Evolutionary conservation across 768 basidiomycete genomes (phyloP), one percentile per base, ranked within the genome.

Genomic region (Cyclocybe cylindracea): DNA sequence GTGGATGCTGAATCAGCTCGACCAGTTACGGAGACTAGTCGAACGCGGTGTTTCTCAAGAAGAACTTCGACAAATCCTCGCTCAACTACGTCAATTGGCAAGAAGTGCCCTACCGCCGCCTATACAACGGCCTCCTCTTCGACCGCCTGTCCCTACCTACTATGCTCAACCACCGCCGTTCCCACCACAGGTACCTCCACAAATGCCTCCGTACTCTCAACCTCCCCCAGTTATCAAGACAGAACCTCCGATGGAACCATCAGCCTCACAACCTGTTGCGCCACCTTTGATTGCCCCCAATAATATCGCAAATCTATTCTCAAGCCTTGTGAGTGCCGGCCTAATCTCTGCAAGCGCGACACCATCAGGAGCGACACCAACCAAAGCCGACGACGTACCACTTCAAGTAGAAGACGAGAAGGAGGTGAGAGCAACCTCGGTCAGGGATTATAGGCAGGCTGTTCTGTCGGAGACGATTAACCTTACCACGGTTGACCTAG

Each of bases 21-120:
- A 31, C 9, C 44, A 90, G 91, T 71, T 87, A 51, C 85, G 84
- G 42, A 82, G 78, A 53, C 70, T 93, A 31, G 86, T 94, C 3
- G 87, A 91, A 60, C 79, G 83, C 9, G 89, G 89, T 6, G 89
- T 94, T 32, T 89, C 88, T 2, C 87, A 89, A 67, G 81, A 82
- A 32, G 90, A 94, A 61, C 73, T 94, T 33, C 78, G 78, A 36
- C 89, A 91, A 61, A 93, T 94, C 47, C 74, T 91, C 1, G 62
- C 70, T 29, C 89, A 91, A 62, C 66, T 94, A 10, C 85, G 89
- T 36, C 74, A 78, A 39, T 69, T 91, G 14, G 77, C 80, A 10
- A 80, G 84, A 48, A 67, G 71, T 51, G 62, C 74, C 19, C 65
- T 69, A 16, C 69, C 74, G 39, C 70, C 78, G 29, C 65, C 61